Evolutionary conservation across 2,329 filamentous ascomycete genomes (phyloP).

Genomic region (Penicillium freii): DNA sequence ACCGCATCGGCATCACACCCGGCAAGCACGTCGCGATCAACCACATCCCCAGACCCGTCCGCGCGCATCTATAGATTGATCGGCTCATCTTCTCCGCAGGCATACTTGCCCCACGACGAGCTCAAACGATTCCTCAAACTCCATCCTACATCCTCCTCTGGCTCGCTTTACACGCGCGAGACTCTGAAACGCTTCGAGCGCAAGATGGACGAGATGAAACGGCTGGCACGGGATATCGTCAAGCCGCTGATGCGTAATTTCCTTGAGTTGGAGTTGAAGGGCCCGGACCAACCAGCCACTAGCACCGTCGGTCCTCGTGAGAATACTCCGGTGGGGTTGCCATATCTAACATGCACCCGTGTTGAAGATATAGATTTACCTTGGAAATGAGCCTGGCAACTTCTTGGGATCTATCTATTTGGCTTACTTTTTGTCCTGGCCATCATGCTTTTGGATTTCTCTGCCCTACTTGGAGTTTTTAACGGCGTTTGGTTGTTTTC

Average conservation of each 20-base stretch:
- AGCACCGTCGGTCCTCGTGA: constrained; percentile 23
- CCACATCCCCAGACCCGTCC: constrained; percentile 32
- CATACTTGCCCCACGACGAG: constrained; percentile 79
- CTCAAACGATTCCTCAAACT: constrained; percentile 87
- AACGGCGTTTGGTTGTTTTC: background rate
- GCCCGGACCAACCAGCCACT: constrained; percentile 21
- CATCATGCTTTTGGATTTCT: background rate
- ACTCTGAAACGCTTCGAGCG: constrained; percentile 81
- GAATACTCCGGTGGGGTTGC: constrained; percentile 49
- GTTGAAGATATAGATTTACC: constrained; percentile 63
- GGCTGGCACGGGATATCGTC: constrained; percentile 76
- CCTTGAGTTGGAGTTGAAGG: constrained; percentile 71
- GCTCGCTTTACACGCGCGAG: constrained; percentile 73
- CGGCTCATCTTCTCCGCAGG: constrained; percentile 59
- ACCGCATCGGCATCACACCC: constrained; percentile 10
- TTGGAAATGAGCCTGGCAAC: constrained; percentile 50
- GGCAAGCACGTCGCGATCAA: constrained; percentile 23
- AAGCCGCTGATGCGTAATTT: constrained; percentile 82
- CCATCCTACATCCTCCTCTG: constrained; percentile 59
- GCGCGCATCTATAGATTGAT: constrained; percentile 77
- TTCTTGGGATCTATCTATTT: background rate
- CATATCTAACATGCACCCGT: constrained; percentile 64
- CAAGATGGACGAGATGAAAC: constrained; percentile 83
- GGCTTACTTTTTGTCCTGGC: background rate
- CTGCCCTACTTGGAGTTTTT: background rate